Percentiles rank a stretch among this genome's conserved stretches.
Conservation (phyloP, 768 basidiomycete species). For the Pisolithus sp. region DNA sequence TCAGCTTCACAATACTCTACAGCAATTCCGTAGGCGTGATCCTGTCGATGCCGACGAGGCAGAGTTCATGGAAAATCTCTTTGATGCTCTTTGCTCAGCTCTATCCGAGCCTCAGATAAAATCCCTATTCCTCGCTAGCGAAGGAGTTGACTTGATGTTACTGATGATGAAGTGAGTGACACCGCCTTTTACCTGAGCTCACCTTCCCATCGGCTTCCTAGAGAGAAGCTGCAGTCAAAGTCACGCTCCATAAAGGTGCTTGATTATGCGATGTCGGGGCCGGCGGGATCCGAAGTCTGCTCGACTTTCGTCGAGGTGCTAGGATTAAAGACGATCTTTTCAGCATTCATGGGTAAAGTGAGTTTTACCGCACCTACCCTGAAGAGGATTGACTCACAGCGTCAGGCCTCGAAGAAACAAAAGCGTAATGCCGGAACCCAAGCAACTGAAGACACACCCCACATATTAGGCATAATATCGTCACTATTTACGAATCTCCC, state of each 20-base stretch:
- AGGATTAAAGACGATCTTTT: constrained; percentile 87
- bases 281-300: constrained; percentile 62
- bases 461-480: constrained; percentile 81
- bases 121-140: constrained; percentile 74
- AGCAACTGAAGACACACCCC: constrained; percentile 76
- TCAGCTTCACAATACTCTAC: constrained; percentile 9
- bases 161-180: constrained; percentile 85
- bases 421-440: constrained; percentile 41
- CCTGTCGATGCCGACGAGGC: constrained; percentile 84
- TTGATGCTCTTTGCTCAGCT: constrained; percentile 83
- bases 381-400: constrained; percentile 8
- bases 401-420: constrained; percentile 56
- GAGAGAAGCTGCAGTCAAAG: constrained; percentile 77
- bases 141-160: constrained; percentile 97
- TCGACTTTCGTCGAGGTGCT: constrained; percentile 81
- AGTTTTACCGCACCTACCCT: constrained; percentile 5
- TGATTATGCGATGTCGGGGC: constrained; percentile 83
- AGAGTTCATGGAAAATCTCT: constrained; percentile 98
- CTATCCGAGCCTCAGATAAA: constrained; percentile 78
- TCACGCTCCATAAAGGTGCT: constrained; percentile 86
- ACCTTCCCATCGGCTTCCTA: constrained; percentile 23
- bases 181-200: background rate
- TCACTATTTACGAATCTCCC: constrained; percentile 84
- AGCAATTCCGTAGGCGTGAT: constrained; percentile 87
- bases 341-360: constrained; percentile 93